Evolutionary conservation across 2,329 filamentous ascomycete species (phyloP).

Genomic region (Botrytis porri): DNA sequence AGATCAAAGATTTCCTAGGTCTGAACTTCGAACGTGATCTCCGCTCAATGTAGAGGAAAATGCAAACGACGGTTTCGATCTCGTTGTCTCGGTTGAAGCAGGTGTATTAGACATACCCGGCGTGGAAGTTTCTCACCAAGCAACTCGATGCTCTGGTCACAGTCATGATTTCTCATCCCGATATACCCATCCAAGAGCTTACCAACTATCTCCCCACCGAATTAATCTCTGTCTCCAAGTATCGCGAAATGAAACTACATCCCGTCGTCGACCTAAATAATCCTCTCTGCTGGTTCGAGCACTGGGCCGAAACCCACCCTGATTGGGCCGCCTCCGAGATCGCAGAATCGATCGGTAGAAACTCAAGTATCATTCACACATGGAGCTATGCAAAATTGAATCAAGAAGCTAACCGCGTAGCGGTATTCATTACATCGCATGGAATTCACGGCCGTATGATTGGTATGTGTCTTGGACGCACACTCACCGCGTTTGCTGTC

Average conservation of each 20-base stretch:
- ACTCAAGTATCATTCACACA: background rate
- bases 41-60: constrained; percentile 1
- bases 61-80: background rate
- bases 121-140: constrained; percentile 1
- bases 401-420: background rate
- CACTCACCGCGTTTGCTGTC: background rate
- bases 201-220: constrained; percentile 4
- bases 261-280: background rate
- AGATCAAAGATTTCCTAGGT: constrained; percentile 12
- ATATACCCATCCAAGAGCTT: background rate
- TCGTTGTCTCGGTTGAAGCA: constrained; percentile 5
- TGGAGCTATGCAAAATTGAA: constrained; percentile 1
- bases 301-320: constrained; percentile 1
- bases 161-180: background rate
- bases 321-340: constrained; percentile 8
- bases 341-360: background rate
- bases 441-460: constrained; percentile 12
- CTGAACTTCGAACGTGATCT: constrained; percentile 12
- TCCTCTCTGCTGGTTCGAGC: constrained; percentile 16
- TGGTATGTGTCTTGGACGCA: constrained; percentile 10
- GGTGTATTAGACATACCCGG: constrained; percentile 1
- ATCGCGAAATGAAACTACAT: background rate
- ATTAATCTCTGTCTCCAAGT: background rate
- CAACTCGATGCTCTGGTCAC: background rate
- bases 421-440: background rate